Evolutionary conservation across 345 rosid genomes (phyloP).

Genomic region (Tarenaya hassleriana): DNA sequence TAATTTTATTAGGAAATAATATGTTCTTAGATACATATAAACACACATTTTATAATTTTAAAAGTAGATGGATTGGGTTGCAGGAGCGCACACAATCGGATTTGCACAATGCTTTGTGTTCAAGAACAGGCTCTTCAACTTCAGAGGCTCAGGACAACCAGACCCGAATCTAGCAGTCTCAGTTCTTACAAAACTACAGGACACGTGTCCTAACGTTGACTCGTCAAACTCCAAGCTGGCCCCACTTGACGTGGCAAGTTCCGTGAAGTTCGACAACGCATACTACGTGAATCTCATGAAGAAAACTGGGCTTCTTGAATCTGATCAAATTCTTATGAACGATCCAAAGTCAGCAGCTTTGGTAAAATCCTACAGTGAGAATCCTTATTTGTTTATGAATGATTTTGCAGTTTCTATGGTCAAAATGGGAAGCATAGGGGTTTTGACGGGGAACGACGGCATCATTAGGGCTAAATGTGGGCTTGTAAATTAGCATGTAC

Average conservation of each 20-base stretch:
- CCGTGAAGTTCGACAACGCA: conserved; percentile 52
- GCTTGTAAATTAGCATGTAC: conserved; percentile 35
- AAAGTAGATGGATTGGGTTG: background rate
- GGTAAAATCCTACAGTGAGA: conserved; percentile 45
- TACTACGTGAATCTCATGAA: conserved; percentile 53
- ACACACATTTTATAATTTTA: too few species aligned
- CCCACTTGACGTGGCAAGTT: conserved; percentile 50
- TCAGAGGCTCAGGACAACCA: conserved; percentile 62
- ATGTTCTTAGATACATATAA: too few species aligned
- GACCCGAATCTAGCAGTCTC: conserved; percentile 63
- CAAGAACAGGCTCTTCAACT: conserved; percentile 73
- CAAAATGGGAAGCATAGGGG: conserved; percentile 53
- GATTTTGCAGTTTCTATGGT: conserved; percentile 72
- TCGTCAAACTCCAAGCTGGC: conserved; percentile 53
- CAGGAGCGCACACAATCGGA: conserved; percentile 89
- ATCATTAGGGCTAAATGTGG: conserved; percentile 66
- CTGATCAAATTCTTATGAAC: conserved; percentile 57
- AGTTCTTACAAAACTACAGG: conserved; percentile 32
- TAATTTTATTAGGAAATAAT: too few species aligned
- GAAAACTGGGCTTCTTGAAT: conserved; percentile 55
- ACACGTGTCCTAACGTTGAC: conserved; percentile 54
- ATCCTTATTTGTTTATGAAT: conserved; percentile 41
- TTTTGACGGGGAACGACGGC: conserved; percentile 55
- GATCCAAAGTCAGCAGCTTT: conserved; percentile 44
- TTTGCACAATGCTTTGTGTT: conserved; percentile 79